A percentile compares a stretch with the other conserved stretches of the same genome.
Conservation (phyloP, 1,139 yeast genomes). For the Fermentozyma sake region DNA sequence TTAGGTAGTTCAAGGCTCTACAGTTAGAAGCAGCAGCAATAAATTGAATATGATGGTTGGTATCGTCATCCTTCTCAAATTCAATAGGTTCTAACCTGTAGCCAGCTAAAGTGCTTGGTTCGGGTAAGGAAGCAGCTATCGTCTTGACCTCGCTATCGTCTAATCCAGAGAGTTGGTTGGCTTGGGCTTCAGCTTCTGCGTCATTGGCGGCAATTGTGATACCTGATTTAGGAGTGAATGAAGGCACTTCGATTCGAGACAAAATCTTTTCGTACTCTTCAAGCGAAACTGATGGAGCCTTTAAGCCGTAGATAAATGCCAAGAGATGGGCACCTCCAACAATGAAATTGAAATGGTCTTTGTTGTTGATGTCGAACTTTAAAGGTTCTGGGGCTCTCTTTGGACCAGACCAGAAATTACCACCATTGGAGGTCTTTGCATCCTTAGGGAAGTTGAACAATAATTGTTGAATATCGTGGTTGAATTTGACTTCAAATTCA, state of each 20-base stretch:
- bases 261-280: conserved; percentile 49
- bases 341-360: conserved; percentile 76
- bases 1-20: conserved; percentile 87
- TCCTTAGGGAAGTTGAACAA: conserved; percentile 92
- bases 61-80: conserved; percentile 95
- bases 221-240: conserved; percentile 70
- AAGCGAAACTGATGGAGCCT: conserved; percentile 40
- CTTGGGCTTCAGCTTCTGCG: conserved; percentile 80
- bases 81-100: conserved; percentile 83
- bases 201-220: conserved; percentile 85
- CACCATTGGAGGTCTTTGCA: conserved; percentile 86
- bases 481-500: conserved; percentile 81
- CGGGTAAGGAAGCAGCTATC: conserved; percentile 77
- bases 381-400: conserved; percentile 92
- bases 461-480: conserved; percentile 82
- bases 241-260: conserved; percentile 35
- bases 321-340: conserved; percentile 88
- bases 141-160: conserved; percentile 54
- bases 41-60: conserved; percentile 94
- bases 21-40: conserved; percentile 96
- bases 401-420: conserved; percentile 97
- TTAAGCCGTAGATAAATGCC: conserved; percentile 85
- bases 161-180: conserved; percentile 44
- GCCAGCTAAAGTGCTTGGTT: conserved; percentile 85
- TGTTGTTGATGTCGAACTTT: conserved; percentile 67